Evolutionary conservation across 2,329 filamentous ascomycete species (phyloP).

Genomic region (Didymellaceae sp.): DNA sequence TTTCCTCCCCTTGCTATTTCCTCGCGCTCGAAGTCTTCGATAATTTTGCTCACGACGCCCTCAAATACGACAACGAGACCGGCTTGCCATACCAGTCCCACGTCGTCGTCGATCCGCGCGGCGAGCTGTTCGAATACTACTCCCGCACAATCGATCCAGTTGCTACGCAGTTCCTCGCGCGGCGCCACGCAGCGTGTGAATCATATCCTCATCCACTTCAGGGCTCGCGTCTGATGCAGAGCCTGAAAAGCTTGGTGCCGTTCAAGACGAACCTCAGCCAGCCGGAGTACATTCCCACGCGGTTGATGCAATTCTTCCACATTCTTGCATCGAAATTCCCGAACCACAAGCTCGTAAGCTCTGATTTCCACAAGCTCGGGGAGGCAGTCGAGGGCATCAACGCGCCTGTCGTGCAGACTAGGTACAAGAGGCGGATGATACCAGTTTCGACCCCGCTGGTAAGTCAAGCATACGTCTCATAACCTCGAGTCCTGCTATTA

Average conservation of each 20-base stretch:
- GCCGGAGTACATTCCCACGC: constrained; percentile 93
- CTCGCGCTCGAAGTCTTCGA: constrained; percentile 97
- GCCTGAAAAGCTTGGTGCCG: constrained; percentile 69
- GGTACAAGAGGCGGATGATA: constrained; percentile 85
- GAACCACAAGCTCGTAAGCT: constrained; percentile 83
- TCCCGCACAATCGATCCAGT: constrained; percentile 79
- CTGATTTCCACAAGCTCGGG: constrained; percentile 87
- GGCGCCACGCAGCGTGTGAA: constrained; percentile 75
- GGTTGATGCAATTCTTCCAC: constrained; percentile 96
- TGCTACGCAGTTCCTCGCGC: constrained; percentile 79
- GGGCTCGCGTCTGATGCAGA: constrained; percentile 62
- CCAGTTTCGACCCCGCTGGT: constrained; percentile 90
- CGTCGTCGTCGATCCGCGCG: constrained; percentile 81
- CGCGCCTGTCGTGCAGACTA: constrained; percentile 93
- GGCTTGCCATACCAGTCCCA: constrained; percentile 85
- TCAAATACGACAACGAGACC: constrained; percentile 86
- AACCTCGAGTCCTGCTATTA: neutral
- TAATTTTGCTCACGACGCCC: constrained; percentile 94
- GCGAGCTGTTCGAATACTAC: constrained; percentile 97
- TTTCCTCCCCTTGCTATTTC: constrained; percentile 96
- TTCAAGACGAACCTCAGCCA: constrained; percentile 77
- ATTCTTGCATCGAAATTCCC: constrained; percentile 89
- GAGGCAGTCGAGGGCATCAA: constrained; percentile 85
- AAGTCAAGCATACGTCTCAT: constrained; percentile 47
- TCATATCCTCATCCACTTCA: constrained; percentile 69